phyloP scores from a whole-genome alignment of 176 grass and related monocot genomes.

The Avena insularis region DNA sequence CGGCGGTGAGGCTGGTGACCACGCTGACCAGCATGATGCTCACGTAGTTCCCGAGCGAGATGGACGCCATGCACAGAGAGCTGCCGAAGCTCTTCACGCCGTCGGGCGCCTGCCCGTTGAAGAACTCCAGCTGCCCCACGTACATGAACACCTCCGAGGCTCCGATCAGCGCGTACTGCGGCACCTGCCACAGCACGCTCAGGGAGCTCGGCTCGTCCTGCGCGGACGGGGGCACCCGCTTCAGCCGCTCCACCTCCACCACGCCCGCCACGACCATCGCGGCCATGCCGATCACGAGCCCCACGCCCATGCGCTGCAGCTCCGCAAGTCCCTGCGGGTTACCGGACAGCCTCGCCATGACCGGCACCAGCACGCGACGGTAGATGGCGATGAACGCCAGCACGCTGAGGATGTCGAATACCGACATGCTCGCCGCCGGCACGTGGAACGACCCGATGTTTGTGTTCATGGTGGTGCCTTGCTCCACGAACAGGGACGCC shows the following conservation, averaged over 20 bases:
- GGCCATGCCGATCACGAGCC: conserved; percentile 71
- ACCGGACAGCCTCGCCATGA: conserved; percentile 45
- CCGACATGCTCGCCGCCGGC: conserved; percentile 85
- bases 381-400: conserved; percentile 73
- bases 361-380: conserved; percentile 55
- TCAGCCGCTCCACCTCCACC: conserved; percentile 70
- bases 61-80: conserved; percentile 90
- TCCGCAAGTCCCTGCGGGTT: conserved; percentile 72
- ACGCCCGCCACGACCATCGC: conserved; percentile 70
- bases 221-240: not conserved
- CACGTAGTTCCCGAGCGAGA: conserved; percentile 87
- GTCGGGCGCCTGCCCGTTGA: conserved; percentile 80
- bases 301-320: conserved; percentile 88
- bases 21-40: conserved; percentile 81
- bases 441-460: conserved; percentile 65
- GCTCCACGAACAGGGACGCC: conserved; percentile 91
- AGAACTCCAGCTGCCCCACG: conserved; percentile 87
- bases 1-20: conserved; percentile 60
- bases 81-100: conserved; percentile 94
- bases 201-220: conserved; percentile 60
- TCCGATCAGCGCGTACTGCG: conserved; percentile 80
- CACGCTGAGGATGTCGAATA: conserved; percentile 86
- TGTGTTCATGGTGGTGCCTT: conserved; percentile 77
- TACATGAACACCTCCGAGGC: conserved; percentile 96
- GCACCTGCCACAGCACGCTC: conserved; percentile 78